Conservation (phyloP, 257 asterid genomes). For the Linaria vulgaris region DNA sequence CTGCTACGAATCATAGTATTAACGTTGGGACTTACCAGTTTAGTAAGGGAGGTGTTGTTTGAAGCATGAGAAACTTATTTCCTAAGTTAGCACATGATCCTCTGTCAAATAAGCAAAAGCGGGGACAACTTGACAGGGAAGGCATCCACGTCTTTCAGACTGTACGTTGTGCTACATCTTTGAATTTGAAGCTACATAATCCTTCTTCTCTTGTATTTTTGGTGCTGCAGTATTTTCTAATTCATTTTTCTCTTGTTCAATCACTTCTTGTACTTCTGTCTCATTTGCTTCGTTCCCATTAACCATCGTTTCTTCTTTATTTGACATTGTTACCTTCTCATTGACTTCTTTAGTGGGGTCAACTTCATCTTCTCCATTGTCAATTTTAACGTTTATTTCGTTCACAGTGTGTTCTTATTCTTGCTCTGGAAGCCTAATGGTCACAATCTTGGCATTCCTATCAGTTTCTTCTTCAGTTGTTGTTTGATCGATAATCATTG, state of each 20-base stretch:
- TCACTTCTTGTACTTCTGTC: conserved; percentile 26
- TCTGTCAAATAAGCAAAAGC: too few relatives aligned
- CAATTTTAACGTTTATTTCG: conserved; percentile 12
- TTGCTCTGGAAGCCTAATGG: conserved; percentile 21
- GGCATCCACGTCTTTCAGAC: too few relatives aligned
- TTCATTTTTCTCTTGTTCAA: conserved; percentile 9
- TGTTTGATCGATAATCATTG: conserved; percentile 17
- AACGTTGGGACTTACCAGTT: too few relatives aligned
- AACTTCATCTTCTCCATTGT: conserved; percentile 24
- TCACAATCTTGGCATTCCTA: conserved; percentile 26
- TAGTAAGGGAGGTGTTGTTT: too few relatives aligned
- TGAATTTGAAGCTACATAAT: conserved; percentile 29
- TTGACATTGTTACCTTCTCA: conserved; percentile 7
- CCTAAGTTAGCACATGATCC: too few relatives aligned
- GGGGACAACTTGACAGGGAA: too few relatives aligned
- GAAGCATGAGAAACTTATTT: too few relatives aligned
- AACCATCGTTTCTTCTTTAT: conserved; percentile 18
- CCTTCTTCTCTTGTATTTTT: conserved; percentile 37
- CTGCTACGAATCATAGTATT: too few relatives aligned
- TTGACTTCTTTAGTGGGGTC: conserved; percentile 24
- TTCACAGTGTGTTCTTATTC: conserved; percentile 12
- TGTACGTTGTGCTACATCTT: too few relatives aligned
- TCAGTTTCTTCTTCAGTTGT: conserved; percentile 25
- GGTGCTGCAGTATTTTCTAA: conserved; percentile 10
- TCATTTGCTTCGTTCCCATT: conserved; percentile 30